These are phyloP conservation scores for Xylariaceae sp. DNA, from an alignment of 2,329 filamentous ascomycete genomes.

Conservation along the genomic window DNA sequence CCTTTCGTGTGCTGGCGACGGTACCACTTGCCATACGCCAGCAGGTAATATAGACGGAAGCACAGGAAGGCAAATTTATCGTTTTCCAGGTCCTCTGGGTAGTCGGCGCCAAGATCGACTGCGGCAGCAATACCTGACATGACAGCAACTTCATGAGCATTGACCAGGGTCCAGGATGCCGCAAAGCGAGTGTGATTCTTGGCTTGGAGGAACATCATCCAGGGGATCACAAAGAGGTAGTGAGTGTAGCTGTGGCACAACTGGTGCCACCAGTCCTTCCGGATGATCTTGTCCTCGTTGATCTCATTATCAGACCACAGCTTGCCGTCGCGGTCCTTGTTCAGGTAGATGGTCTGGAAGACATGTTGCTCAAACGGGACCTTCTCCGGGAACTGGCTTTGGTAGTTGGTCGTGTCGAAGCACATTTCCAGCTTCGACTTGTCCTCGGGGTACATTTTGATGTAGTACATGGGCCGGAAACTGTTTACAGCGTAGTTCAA, in stretches of 20 bases:
- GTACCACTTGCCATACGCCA: conserved; percentile 61
- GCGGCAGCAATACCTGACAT: conserved; percentile 66
- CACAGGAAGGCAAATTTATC: conserved; percentile 57
- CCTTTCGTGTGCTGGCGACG: conserved; percentile 29
- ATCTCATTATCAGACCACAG: conserved; percentile 53
- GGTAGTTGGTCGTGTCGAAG: conserved; percentile 51
- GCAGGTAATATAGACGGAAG: conserved; percentile 58
- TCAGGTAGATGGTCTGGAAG: conserved; percentile 51
- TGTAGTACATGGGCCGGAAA: conserved; percentile 52
- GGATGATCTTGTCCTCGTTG: conserved; percentile 48
- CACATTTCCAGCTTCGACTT: conserved; percentile 51
- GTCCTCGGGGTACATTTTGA: conserved; percentile 49
- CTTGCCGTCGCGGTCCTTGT: conserved; percentile 49
- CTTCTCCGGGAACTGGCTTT: conserved; percentile 54
- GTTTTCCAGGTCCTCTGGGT: conserved; percentile 59
- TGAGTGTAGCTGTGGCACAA: conserved; percentile 57
- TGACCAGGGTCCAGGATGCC: conserved; percentile 62
- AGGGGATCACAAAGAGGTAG: conserved; percentile 57
- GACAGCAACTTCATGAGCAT: conserved; percentile 63
- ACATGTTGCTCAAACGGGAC: conserved; percentile 34
- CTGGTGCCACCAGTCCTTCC: conserved; percentile 59
- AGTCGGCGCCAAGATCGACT: conserved; percentile 61
- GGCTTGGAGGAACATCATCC: conserved; percentile 63
- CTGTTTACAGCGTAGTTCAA: conserved; percentile 39
- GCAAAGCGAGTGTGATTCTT: conserved; percentile 57